These are phyloP conservation scores for Exophiala viscosa DNA, from an alignment of 2,329 filamentous ascomycete species.

Conservation along the genomic window DNA sequence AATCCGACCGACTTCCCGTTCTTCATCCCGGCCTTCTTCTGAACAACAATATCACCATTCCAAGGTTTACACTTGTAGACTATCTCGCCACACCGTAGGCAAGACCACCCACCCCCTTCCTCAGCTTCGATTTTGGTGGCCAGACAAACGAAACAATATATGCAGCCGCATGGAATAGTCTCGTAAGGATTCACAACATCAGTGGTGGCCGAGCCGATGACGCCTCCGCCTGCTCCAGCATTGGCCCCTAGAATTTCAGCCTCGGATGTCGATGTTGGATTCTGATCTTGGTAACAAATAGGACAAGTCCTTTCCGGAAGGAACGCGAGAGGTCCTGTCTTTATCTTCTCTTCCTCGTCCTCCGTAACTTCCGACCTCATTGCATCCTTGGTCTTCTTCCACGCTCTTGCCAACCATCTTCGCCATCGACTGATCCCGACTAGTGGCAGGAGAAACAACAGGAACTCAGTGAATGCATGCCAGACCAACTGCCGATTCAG, in stretches of 20 bases:
- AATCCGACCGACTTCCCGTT: constrained; percentile 53
- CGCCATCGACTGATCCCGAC: constrained; percentile 92
- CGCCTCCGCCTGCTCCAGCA: constrained; percentile 70
- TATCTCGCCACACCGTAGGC: constrained; percentile 78
- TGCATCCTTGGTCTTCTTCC: constrained; percentile 72
- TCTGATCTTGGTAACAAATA: constrained; percentile 95
- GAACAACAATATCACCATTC: constrained; percentile 71
- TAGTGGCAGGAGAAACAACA: constrained; percentile 95
- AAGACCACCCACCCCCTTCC: constrained; percentile 91
- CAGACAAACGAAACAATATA: constrained; percentile 97
- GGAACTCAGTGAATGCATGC: constrained; percentile 99
- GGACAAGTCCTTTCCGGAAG: constrained; percentile 91
- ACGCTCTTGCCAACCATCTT: constrained; percentile 80
- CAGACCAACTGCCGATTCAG: constrained; percentile 96
- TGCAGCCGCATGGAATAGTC: constrained; percentile 78
- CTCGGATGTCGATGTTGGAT: constrained; percentile 66
- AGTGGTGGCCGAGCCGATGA: constrained; percentile 82
- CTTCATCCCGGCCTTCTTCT: constrained; percentile 44
- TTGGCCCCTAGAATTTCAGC: constrained; percentile 67
- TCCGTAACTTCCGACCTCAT: constrained; percentile 46
- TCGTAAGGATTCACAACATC: constrained; percentile 97
- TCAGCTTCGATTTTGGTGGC: constrained; percentile 84
- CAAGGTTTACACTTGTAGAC: constrained; percentile 86
- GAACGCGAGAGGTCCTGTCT: constrained; percentile 73
- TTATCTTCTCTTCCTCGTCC: constrained; percentile 50